Percentiles rank a stretch among this genome's conserved stretches.
Evolutionary conservation across 352 stramenopile genomes (phyloP).

Genomic region (Pythium folliculosum): DNA sequence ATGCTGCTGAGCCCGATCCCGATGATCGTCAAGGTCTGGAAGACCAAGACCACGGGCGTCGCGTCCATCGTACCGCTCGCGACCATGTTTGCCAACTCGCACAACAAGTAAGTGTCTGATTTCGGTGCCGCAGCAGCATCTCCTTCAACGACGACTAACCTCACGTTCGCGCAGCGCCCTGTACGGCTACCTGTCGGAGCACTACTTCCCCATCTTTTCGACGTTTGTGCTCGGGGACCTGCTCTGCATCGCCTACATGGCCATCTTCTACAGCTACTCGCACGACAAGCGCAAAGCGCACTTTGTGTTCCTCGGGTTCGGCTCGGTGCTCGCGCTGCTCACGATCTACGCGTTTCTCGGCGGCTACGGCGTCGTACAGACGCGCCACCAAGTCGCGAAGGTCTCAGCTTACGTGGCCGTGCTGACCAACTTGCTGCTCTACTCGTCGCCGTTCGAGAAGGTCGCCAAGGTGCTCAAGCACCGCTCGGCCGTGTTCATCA

Average conservation of each 20-base stretch:
- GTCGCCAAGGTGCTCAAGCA: conserved; percentile 47
- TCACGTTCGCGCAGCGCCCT: conserved; percentile 27
- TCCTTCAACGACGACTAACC: conserved; percentile 2
- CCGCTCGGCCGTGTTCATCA: conserved; percentile 49
- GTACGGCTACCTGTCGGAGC: conserved; percentile 46
- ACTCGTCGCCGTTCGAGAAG: conserved; percentile 62
- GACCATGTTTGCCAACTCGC: conserved; percentile 46
- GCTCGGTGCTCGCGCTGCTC: conserved; percentile 30
- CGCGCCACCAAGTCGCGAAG: conserved; percentile 25
- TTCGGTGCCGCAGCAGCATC: background rate
- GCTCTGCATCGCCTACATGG: conserved; percentile 44
- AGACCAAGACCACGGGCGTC: conserved; percentile 40
- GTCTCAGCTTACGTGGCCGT: conserved; percentile 43
- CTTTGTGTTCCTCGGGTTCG: conserved; percentile 28
- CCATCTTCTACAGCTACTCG: conserved; percentile 53
- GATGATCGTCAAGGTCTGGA: conserved; percentile 34
- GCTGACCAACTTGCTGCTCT: conserved; percentile 50
- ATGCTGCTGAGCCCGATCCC: conserved; percentile 55
- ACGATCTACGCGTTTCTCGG: conserved; percentile 49
- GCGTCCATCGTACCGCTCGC: conserved; percentile 59
- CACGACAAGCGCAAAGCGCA: conserved; percentile 42
- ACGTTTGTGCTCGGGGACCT: conserved; percentile 52
- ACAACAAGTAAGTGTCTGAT: conserved; percentile 29
- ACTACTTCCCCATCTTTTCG: conserved; percentile 53
- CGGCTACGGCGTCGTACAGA: conserved; percentile 34